Conservation (phyloP, 495 filamentous ascomycete genomes). For the Pseudevernia furfuracea region DNA sequence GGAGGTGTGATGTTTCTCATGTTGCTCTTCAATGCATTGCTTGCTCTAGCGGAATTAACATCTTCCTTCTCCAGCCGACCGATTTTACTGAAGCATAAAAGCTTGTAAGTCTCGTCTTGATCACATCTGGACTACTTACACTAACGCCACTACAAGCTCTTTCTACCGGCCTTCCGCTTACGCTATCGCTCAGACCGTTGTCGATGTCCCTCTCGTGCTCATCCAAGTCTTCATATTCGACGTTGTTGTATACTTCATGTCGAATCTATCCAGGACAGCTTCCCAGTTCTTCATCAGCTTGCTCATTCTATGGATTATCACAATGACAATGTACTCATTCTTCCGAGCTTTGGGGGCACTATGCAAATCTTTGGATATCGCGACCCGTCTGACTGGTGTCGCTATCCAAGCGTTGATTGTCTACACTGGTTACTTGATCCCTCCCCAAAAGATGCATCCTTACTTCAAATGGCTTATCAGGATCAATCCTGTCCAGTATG, state of each 20-base stretch:
- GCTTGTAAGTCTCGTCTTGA: constrained; percentile 33
- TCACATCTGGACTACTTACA: background rate
- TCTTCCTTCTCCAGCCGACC: constrained; percentile 61
- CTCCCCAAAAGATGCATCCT: constrained; percentile 62
- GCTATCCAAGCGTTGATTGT: constrained; percentile 59
- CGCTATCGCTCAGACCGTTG: constrained; percentile 66
- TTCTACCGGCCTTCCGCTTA: constrained; percentile 80
- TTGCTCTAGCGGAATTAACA: constrained; percentile 70
- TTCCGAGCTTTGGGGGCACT: constrained; percentile 67
- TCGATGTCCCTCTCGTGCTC: constrained; percentile 66
- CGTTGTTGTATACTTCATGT: constrained; percentile 53
- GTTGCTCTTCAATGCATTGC: constrained; percentile 71
- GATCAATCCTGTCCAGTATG: constrained; percentile 70
- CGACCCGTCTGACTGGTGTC: constrained; percentile 58
- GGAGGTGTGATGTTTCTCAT: constrained; percentile 64
- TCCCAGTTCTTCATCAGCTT: constrained; percentile 80
- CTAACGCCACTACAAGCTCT: constrained; percentile 32
- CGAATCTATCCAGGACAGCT: constrained; percentile 55
- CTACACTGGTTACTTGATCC: constrained; percentile 77
- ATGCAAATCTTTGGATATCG: constrained; percentile 55
- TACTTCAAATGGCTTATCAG: constrained; percentile 76
- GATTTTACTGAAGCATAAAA: constrained; percentile 76
- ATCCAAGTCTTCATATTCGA: constrained; percentile 65
- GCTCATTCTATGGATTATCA: constrained; percentile 51
- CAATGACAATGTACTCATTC: constrained; percentile 71